Base-by-base conservation (phyloP, 176 grass and related monocot genomes). In the Sorghum bicolor region DNA sequence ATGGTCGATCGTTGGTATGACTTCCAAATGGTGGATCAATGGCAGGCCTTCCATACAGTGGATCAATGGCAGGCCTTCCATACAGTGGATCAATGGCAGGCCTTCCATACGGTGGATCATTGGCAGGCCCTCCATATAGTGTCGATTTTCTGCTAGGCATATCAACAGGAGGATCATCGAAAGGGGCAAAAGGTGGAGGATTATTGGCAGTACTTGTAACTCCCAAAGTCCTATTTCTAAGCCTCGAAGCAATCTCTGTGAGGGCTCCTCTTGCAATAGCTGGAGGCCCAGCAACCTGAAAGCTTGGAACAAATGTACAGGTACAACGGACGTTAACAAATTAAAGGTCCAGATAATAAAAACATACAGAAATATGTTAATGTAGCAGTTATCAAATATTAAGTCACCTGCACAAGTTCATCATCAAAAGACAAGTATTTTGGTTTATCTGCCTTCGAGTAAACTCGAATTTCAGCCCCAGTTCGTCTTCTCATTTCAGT, bases 401-500 rank as follows among this genome's bases (percentile, higher is more conserved):
- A 72, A 67, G 75, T 89, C 86, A 99, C 93, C 93, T 99, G 91
- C 71, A 96, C 96, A 81, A 99, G 93, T 75, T 99, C 96, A 17
- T 96, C 91, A 70, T 99, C 87, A 63, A 89, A 79, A 65, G 93
- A 89, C 80, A 94, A 89, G 80, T 90, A 99, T 73, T 96, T 90
- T 15, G 91, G 96, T 86, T 93, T 95, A 82, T 94, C 90, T 43
- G 92, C 93, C 75, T 96, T 99, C 0, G 93, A 95, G 57, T 85
- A 99, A 87, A 99, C 91, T 73, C 91, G 89, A 84, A 99, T 99
- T 73, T 95, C 89, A 67, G 96, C 93, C 80, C 89, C 89, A 41
- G 90, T 94, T 67, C 91, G 91, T 72, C 89, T 94, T 83, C 93
- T 91, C 96, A 99, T 99, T 84, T 99, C 96, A 77, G 89, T 96